Evolutionary conservation across 345 rosid species (phyloP).

Genomic region (Salix koriyanagi): DNA sequence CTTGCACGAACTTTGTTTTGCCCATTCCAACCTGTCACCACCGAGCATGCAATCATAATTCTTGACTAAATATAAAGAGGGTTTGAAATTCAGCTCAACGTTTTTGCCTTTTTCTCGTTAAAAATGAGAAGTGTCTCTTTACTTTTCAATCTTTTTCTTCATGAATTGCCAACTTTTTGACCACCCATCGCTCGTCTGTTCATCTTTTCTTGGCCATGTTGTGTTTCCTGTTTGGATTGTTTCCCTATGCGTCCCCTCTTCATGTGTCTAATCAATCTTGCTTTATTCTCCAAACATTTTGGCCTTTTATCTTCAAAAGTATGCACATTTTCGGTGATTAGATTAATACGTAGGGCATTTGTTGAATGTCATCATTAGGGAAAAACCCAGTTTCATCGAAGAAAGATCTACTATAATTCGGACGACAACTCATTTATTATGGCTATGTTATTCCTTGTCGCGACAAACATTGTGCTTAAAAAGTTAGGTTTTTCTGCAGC

Average conservation of each 20-base stretch:
- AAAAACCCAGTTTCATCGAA: neutral
- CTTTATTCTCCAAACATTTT: constrained; percentile 16
- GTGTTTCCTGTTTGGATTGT: constrained; percentile 19
- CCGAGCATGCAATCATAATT: constrained; percentile 41
- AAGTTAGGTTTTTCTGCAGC: too few relatives aligned
- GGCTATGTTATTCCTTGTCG: too few relatives aligned
- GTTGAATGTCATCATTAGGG: too few relatives aligned
- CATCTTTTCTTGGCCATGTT: constrained; percentile 21
- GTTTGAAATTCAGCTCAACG: constrained; percentile 19
- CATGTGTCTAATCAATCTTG: constrained; percentile 37
- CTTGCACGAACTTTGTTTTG: constrained; percentile 7
- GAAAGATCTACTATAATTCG: neutral
- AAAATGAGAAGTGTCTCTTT: constrained; percentile 19
- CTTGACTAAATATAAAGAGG: constrained; percentile 39
- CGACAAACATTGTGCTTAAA: too few relatives aligned
- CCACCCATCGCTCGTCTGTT: constrained; percentile 37
- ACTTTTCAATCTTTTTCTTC: constrained; percentile 32
- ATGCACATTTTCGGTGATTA: constrained; percentile 18
- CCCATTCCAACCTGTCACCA: constrained; percentile 36
- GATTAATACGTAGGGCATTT: constrained; percentile 18
- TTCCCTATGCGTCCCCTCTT: constrained; percentile 17
- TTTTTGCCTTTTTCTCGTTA: constrained; percentile 3
- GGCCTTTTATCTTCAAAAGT: constrained; percentile 15
- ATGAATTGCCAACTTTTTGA: constrained; percentile 40
- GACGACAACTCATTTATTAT: too few relatives aligned